These are phyloP conservation scores for Jaapia argillacea DNA, from an alignment of 768 basidiomycete species.

Conservation along the genomic window DNA sequence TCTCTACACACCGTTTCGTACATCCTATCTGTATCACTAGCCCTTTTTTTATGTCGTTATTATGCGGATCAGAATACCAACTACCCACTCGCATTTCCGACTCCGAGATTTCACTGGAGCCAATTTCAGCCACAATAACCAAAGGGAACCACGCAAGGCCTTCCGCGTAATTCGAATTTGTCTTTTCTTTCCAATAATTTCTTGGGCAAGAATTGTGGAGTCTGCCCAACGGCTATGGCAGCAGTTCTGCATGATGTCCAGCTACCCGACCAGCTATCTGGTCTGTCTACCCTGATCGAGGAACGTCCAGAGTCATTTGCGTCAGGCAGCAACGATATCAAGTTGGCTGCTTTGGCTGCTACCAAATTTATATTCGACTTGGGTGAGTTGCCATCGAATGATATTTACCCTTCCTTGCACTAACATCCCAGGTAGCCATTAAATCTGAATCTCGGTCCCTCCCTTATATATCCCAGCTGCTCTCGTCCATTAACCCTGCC, in stretches of 20 bases:
- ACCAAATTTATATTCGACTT: conserved; percentile 69
- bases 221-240: too few species aligned
- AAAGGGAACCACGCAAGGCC: too few species aligned
- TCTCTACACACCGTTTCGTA: too few species aligned
- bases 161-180: too few species aligned
- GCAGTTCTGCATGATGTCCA: conserved; percentile 4
- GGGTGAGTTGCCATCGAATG: conserved; percentile 32
- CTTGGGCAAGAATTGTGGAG: too few species aligned
- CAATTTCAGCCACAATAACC: too few species aligned
- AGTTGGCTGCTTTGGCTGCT: conserved; percentile 51
- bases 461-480: conserved; percentile 51
- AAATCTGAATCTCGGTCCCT: conserved; percentile 56
- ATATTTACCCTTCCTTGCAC: conserved; percentile 4
- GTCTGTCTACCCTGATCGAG: conserved; percentile 46
- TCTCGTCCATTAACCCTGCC: conserved; percentile 58
- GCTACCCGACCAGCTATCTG: conserved; percentile 32
- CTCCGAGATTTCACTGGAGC: too few species aligned
- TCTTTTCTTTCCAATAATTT: too few species aligned
- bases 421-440: conserved; percentile 36
- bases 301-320: conserved; percentile 44
- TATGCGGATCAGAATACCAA: too few species aligned
- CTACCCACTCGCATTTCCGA: too few species aligned
- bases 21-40: too few species aligned
- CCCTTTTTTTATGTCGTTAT: too few species aligned
- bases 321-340: conserved; percentile 42